Conservation (phyloP, 2,329 filamentous ascomycete genomes). For the Hortaea werneckii region DNA sequence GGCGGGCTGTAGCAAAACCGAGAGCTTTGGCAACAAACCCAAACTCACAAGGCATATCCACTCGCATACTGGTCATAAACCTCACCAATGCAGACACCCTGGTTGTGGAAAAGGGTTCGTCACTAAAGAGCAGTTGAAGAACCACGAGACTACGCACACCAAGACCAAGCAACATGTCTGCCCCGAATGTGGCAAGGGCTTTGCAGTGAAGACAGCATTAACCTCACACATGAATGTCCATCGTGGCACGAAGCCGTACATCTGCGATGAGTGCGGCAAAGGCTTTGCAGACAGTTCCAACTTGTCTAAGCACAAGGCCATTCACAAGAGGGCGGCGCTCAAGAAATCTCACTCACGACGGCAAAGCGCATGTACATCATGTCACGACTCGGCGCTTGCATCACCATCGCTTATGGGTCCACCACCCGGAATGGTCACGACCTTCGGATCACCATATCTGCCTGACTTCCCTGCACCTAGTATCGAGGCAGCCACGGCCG, state of each 20-base stretch:
- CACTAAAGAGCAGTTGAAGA: constrained; percentile 56
- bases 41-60: constrained; percentile 57
- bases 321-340: constrained; percentile 6
- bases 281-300: constrained; percentile 28
- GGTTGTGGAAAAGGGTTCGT: constrained; percentile 51
- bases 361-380: neutral
- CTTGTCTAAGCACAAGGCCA: constrained; percentile 22
- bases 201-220: constrained; percentile 46
- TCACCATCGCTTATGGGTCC: neutral
- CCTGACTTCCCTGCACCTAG: neutral
- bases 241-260: constrained; percentile 34
- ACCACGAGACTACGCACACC: constrained; percentile 59
- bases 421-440: neutral
- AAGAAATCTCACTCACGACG: constrained; percentile 4
- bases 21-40: constrained; percentile 49
- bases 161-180: constrained; percentile 56
- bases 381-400: neutral
- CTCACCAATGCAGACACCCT: constrained; percentile 41
- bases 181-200: constrained; percentile 38
- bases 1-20: constrained; percentile 45
- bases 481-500: constrained; percentile 3
- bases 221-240: constrained; percentile 61
- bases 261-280: constrained; percentile 24
- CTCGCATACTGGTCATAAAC: constrained; percentile 48
- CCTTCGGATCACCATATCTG: neutral